Base-by-base conservation (phyloP, 1,284 basidiomycete species). In the Sporisorium scitamineum region DNA sequence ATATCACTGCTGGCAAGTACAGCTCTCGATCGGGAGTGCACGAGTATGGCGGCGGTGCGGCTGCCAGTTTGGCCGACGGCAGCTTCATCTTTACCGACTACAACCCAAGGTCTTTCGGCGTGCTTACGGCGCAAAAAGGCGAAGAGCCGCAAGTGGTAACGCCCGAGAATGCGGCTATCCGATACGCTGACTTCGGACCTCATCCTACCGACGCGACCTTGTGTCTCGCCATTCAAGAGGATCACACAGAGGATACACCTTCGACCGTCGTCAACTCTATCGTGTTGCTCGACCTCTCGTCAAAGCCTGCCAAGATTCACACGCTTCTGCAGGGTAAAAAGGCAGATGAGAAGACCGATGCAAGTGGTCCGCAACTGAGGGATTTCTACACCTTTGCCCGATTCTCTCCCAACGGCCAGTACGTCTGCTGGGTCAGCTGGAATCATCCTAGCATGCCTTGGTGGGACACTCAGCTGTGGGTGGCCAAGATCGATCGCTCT, bases 361-460 rank as follows among this genome's bases (percentile, higher is more conserved):
- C 26, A 4, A 31, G 47, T 3, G 70, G 61, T 3, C 70, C 70
- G 11, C 60, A 68, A 27, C 91, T 90, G 11, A 88, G 89, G 4
- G 91, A 92, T 80, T 92, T 92, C 84, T 92, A 92, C 78, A 87
- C 81, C 6, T 76, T 88, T 1, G 90, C 92, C 0, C 86, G 85
- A 27, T 91, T 93, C 85, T 91, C 91, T 24, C 89, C 91, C 0
- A 89, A 92, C 75, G 93, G 92, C 0, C 87, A 85, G 22, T 88
- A 88, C 47, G 78, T 94, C 20, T 89, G 89, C 3, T 94, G 91
- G 90, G 87, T 90, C 52, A 88, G 91, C 67, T 94, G 92, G 92
- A 79, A 82, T 34, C 86, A 87, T 71, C 93, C 93, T 0, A 90
- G 92, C 79, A 93, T 94, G 93, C 92, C 92, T 22, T 94, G 92